Percentiles rank a stretch among this genome's conserved stretches.
Evolutionary conservation across 2,329 filamentous ascomycete genomes (phyloP).

Genomic region (Gnomoniopsis sp.): DNA sequence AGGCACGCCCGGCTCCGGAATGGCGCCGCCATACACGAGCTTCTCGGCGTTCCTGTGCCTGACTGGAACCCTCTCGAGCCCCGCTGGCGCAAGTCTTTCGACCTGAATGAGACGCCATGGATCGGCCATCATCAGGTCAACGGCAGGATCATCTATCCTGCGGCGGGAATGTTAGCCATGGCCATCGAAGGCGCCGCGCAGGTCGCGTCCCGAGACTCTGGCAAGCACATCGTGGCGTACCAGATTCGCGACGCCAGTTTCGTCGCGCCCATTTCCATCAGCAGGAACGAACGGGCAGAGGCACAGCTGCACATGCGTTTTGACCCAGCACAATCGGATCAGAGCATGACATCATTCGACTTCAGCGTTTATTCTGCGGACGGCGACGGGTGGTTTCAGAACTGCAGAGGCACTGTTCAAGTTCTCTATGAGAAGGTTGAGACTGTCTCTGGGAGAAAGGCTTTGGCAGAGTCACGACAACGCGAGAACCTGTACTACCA

Average conservation of each 20-base stretch:
- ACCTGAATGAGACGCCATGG: conserved; percentile 36
- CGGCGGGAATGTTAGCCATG: conserved; percentile 33
- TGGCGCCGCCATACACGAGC: conserved; percentile 27
- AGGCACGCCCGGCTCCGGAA: conserved; percentile 30
- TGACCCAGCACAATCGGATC: too few relatives aligned
- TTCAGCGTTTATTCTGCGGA: too few relatives aligned
- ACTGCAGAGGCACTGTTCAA: too few relatives aligned
- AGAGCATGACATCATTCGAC: too few relatives aligned
- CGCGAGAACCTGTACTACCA: too few relatives aligned
- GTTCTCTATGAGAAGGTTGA: too few relatives aligned
- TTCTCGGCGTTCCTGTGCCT: not conserved
- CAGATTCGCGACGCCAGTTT: not conserved
- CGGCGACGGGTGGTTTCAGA: too few relatives aligned
- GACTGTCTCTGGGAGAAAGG: too few relatives aligned
- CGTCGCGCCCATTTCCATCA: not conserved
- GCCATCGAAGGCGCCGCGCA: conserved; percentile 27
- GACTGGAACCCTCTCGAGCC: not conserved
- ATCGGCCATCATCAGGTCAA: conserved; percentile 41
- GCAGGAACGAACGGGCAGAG: too few relatives aligned
- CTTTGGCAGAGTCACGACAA: too few relatives aligned
- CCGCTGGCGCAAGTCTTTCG: not conserved
- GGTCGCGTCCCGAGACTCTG: not conserved
- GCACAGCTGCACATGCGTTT: too few relatives aligned
- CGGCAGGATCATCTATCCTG: conserved; percentile 10
- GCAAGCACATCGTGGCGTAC: not conserved